Evolutionary conservation across 805 yeast genomes (phyloP).

Genomic region (Wickerhamiella azymoides): DNA sequence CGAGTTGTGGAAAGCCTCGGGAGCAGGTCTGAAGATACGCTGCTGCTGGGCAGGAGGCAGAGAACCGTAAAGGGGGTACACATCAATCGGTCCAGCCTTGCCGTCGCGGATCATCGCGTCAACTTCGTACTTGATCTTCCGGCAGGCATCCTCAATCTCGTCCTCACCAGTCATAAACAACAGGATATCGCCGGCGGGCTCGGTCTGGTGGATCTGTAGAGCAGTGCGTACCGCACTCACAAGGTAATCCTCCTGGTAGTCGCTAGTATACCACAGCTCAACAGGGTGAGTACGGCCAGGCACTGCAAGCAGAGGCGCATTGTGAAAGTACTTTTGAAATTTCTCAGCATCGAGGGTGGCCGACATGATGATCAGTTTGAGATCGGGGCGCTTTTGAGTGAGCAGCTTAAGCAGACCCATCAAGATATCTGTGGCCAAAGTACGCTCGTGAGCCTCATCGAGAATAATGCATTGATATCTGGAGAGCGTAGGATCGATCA

Average conservation of each 20-base stretch:
- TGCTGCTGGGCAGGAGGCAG: conserved; percentile 94
- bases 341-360: conserved; percentile 96
- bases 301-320: conserved; percentile 88
- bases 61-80: conserved; percentile 92
- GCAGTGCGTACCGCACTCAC: conserved; percentile 95
- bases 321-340: conserved; percentile 76
- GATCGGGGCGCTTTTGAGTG: conserved; percentile 63
- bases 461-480: conserved; percentile 80
- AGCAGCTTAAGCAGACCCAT: conserved; percentile 90
- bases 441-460: conserved; percentile 98
- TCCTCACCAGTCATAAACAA: conserved; percentile 91
- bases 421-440: conserved; percentile 87
- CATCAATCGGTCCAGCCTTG: conserved; percentile 75
- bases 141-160: conserved; percentile 93
- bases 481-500: conserved; percentile 78
- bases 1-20: conserved; percentile 49
- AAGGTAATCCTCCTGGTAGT: conserved; percentile 84
- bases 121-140: conserved; percentile 74
- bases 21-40: conserved; percentile 84
- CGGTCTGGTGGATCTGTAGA: conserved; percentile 35
- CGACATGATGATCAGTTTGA: conserved; percentile 89
- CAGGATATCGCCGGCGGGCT: conserved; percentile 80
- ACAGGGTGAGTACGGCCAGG: conserved; percentile 98
- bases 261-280: conserved; percentile 93
- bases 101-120: conserved; percentile 84